Evolutionary conservation across 2,329 filamentous ascomycete species (phyloP).

Genomic region (Trichoderma breve): DNA sequence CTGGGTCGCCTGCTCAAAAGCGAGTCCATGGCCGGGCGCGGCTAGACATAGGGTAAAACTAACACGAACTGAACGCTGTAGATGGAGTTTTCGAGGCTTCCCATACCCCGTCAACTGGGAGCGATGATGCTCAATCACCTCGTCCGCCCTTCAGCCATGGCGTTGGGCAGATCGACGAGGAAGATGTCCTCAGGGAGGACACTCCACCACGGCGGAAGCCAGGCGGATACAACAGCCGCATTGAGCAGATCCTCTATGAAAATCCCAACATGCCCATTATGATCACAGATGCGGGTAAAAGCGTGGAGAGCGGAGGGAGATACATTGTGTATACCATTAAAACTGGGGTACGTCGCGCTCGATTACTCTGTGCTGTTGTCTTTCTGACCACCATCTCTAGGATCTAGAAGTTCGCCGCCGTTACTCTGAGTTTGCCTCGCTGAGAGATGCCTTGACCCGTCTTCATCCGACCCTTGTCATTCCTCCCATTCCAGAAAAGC

Average conservation of each 20-base stretch:
- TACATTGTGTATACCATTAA: slow-evolving; percentile 97
- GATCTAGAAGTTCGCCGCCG: slow-evolving; percentile 91
- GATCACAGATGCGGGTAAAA: slow-evolving; percentile 95
- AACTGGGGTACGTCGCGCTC: slow-evolving; percentile 68
- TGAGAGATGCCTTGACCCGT: slow-evolving; percentile 83
- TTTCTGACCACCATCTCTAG: slow-evolving; percentile 46
- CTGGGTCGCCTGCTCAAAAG: neutral
- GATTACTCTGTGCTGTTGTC: neutral
- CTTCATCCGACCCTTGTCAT: slow-evolving; percentile 94
- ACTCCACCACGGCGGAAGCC: slow-evolving; percentile 64
- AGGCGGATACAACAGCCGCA: slow-evolving; percentile 88
- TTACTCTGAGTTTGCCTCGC: slow-evolving; percentile 94
- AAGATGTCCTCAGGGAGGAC: slow-evolving; percentile 43
- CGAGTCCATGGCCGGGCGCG: neutral
- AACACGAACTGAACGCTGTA: slow-evolving; percentile 19
- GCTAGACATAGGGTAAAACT: neutral
- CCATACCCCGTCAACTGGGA: slow-evolving; percentile 69
- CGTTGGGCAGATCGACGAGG: slow-evolving; percentile 45
- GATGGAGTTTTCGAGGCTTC: slow-evolving; percentile 58
- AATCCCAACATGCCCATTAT: slow-evolving; percentile 85
- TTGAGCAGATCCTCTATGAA: slow-evolving; percentile 97
- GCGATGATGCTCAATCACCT: slow-evolving; percentile 56
- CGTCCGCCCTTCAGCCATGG: slow-evolving; percentile 32
- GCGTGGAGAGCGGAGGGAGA: slow-evolving; percentile 82
- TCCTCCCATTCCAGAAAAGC: slow-evolving; percentile 96